phyloP scores from a whole-genome alignment of 129 eudicot species.

The Helichrysum umbraculigerum region DNA sequence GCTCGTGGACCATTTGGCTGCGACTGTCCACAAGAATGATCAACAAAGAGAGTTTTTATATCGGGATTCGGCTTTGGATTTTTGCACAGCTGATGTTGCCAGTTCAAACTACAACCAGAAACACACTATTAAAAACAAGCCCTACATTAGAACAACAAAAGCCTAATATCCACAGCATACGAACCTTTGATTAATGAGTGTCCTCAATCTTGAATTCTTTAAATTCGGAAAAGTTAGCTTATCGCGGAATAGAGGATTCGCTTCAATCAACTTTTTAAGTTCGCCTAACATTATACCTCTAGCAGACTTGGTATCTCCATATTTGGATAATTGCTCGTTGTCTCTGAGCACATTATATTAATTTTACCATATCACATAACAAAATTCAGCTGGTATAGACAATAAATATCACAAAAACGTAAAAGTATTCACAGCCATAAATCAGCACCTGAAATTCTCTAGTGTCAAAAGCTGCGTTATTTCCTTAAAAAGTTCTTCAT shows the following conservation, averaged over 20 bases:
- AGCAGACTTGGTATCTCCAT: conserved; percentile 68
- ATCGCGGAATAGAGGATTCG: conserved; percentile 78
- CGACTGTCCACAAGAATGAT: conserved; percentile 77
- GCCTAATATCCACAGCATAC: conserved; percentile 15
- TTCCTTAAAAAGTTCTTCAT: conserved; percentile 71
- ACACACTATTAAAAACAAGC: conserved; percentile 14
- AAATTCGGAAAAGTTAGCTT: conserved; percentile 64
- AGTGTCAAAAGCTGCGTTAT: conserved; percentile 61
- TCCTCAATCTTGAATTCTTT: conserved; percentile 64
- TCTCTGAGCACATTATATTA: conserved; percentile 48
- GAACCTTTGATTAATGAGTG: conserved; percentile 77
- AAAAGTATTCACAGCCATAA: not conserved
- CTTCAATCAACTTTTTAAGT: conserved; percentile 76
- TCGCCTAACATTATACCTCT: conserved; percentile 63
- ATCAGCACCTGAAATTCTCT: conserved; percentile 57
- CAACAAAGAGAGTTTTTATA: conserved; percentile 76
- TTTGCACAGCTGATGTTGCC: conserved; percentile 93
- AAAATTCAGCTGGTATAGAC: not conserved
- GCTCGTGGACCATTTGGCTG: conserved; percentile 83
- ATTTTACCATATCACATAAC: conserved; percentile 7
- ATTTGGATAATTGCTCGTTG: conserved; percentile 67
- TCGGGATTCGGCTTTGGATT: conserved; percentile 75
- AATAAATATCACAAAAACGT: conserved; percentile 4
- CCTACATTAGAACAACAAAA: not conserved
- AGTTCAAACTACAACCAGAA: conserved; percentile 65